These are phyloP conservation scores for Hericium rajendrae DNA, from an alignment of 768 basidiomycete genomes.

Conservation along the genomic window DNA sequence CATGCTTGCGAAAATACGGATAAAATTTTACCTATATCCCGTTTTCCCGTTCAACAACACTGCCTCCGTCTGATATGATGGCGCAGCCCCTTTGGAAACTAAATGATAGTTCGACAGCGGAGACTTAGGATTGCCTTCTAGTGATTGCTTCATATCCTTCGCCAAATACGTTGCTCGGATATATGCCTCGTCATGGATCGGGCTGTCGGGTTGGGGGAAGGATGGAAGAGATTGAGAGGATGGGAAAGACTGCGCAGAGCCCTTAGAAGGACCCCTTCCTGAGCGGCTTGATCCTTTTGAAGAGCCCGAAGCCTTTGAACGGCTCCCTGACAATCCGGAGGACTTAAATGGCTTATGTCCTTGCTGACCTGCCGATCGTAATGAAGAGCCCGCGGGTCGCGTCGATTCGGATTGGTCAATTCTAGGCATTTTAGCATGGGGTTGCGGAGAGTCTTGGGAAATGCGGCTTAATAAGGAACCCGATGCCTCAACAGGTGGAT, in stretches of 20 bases:
- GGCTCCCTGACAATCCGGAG: not conserved
- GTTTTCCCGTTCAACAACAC: slow-evolving; percentile 21
- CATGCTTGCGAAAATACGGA: not conserved
- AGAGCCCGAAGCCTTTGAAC: not conserved
- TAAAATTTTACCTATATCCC: slow-evolving; percentile 36
- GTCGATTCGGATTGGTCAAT: not conserved
- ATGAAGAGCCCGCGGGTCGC: slow-evolving; percentile 5
- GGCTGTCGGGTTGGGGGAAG: slow-evolving; percentile 10
- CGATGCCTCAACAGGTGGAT: slow-evolving; percentile 1
- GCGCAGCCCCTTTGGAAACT: slow-evolving; percentile 10
- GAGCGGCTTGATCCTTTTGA: not conserved
- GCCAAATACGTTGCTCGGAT: slow-evolving; percentile 21
- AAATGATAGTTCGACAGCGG: slow-evolving; percentile 35
- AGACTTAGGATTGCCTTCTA: slow-evolving; percentile 40
- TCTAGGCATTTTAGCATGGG: slow-evolving; percentile 5
- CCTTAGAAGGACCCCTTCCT: not conserved
- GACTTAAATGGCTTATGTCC: not conserved
- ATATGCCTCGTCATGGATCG: slow-evolving; percentile 27
- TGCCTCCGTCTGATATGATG: slow-evolving; percentile 21
- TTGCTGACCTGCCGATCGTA: not conserved
- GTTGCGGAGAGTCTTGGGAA: not conserved
- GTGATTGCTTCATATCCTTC: slow-evolving; percentile 21
- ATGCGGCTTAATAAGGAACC: not conserved
- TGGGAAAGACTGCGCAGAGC: not conserved
- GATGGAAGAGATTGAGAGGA: slow-evolving; percentile 1